phyloP scores from a whole-genome alignment of 257 asterid genomes.

The Ehretia macrophylla region DNA sequence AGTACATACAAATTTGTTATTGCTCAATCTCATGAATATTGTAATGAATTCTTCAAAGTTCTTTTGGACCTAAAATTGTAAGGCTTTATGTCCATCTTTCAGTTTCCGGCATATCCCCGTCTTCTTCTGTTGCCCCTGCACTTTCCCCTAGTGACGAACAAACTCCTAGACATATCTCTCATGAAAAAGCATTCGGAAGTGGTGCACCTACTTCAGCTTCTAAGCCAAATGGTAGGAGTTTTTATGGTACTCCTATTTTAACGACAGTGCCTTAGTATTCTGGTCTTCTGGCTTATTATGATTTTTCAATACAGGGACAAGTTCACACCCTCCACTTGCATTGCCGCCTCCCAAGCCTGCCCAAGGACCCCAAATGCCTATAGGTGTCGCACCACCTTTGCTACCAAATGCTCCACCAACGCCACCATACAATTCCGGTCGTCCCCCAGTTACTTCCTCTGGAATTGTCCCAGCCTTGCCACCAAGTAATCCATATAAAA shows the following conservation, averaged over 20 bases:
- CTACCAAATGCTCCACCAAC: constrained; percentile 29
- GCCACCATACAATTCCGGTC: constrained; percentile 33
- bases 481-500: constrained; percentile 33
- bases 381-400: constrained; percentile 29
- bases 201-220: constrained; percentile 37
- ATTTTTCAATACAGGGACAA: constrained; percentile 34
- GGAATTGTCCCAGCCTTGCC: constrained; percentile 32
- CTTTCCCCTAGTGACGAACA: constrained; percentile 33
- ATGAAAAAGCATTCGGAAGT: constrained; percentile 18
- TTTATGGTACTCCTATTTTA: background rate
- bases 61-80: background rate
- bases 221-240: constrained; percentile 38
- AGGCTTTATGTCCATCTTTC: constrained; percentile 8
- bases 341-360: constrained; percentile 36
- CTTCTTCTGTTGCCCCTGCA: constrained; percentile 26
- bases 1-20: background rate
- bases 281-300: constrained; percentile 12
- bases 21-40: background rate
- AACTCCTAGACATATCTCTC: constrained; percentile 22
- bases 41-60: too few relatives aligned
- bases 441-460: constrained; percentile 24
- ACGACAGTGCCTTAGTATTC: constrained; percentile 1
- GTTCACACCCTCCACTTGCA: constrained; percentile 33
- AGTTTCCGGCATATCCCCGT: constrained; percentile 23
- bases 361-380: constrained; percentile 30